A percentile compares a stretch with the other conserved stretches of the same genome.
Conservation (phyloP, 1,284 basidiomycete species). For the Sanghuangporus baumii region DNA sequence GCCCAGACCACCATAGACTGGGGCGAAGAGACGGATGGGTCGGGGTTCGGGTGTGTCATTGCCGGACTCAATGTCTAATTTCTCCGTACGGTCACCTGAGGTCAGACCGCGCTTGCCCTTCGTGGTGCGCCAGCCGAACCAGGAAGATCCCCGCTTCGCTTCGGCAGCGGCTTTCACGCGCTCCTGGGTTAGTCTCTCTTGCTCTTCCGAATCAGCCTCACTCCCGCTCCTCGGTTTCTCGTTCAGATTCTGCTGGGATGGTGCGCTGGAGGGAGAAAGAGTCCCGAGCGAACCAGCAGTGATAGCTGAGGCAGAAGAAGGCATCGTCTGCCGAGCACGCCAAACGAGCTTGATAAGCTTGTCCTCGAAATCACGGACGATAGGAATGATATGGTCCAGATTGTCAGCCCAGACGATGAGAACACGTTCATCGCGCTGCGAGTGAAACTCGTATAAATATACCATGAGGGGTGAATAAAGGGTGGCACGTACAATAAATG, state of each 20-base stretch:
- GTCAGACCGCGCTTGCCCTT: slow-evolving; percentile 12
- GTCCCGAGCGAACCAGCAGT: slow-evolving; percentile 32
- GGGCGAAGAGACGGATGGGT: slow-evolving; percentile 69
- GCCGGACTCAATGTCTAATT: slow-evolving; percentile 48
- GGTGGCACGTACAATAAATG: slow-evolving; percentile 56
- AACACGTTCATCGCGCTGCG: slow-evolving; percentile 65
- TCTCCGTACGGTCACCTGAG: slow-evolving; percentile 31
- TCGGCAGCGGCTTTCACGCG: not conserved
- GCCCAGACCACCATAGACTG: slow-evolving; percentile 71
- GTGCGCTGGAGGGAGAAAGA: not conserved
- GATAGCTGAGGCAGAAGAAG: slow-evolving; percentile 27
- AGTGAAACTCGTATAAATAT: slow-evolving; percentile 4
- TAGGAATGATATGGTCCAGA: slow-evolving; percentile 62
- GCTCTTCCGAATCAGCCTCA: not conserved
- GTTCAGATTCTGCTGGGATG: slow-evolving; percentile 5
- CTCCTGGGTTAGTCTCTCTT: not conserved
- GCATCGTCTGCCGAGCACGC: slow-evolving; percentile 40
- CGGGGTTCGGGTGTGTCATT: slow-evolving; percentile 35
- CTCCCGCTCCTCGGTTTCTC: not conserved
- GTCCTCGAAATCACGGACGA: slow-evolving; percentile 63
- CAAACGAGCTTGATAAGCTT: slow-evolving; percentile 80
- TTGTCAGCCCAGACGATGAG: slow-evolving; percentile 75
- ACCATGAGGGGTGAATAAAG: not conserved
- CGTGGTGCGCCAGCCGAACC: slow-evolving; percentile 19
- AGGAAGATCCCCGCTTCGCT: slow-evolving; percentile 10